A percentile compares a stretch with the other conserved stretches of the same genome.
Conservation (phyloP, 441 rosid species). For the Gossypium lobatum region DNA sequence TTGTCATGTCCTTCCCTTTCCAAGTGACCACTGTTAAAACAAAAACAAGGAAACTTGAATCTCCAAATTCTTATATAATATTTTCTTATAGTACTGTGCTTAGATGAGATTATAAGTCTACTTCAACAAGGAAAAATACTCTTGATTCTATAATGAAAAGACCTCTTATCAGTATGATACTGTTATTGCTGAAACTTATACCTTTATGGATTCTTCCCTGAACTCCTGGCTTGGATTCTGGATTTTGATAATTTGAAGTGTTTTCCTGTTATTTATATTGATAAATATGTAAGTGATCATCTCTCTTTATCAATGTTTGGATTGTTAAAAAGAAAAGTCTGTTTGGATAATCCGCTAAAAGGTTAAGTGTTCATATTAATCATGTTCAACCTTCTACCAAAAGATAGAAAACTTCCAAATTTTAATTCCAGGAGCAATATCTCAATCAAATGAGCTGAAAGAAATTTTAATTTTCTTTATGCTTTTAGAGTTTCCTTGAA, state of each 20-base stretch:
- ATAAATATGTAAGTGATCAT: not conserved
- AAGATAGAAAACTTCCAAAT: not conserved
- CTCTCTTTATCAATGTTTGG: slow-evolving; percentile 2
- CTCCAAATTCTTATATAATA: not conserved
- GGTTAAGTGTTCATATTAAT: not conserved
- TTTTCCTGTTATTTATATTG: not conserved
- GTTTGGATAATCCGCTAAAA: not conserved
- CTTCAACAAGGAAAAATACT: not conserved
- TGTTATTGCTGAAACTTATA: slow-evolving; percentile 6
- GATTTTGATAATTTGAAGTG: not conserved
- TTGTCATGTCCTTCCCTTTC: not conserved
- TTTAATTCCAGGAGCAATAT: not conserved
- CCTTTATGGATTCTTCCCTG: not conserved
- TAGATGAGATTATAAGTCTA: not conserved
- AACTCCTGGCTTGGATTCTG: not conserved
- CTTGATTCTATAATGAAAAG: not conserved
- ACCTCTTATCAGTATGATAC: not conserved
- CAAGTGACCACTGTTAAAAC: not conserved
- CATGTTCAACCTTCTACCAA: slow-evolving; percentile 1
- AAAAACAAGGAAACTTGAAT: not conserved
- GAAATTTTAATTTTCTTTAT: not conserved
- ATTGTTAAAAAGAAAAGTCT: not conserved
- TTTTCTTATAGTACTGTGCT: not conserved
- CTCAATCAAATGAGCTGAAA: not conserved
- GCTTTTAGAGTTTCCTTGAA: slow-evolving; percentile 9